Percentiles rank a stretch among this genome's conserved stretches.
Conservation (phyloP, 2,329 filamentous ascomycete species). For the Cercospora zeina region DNA sequence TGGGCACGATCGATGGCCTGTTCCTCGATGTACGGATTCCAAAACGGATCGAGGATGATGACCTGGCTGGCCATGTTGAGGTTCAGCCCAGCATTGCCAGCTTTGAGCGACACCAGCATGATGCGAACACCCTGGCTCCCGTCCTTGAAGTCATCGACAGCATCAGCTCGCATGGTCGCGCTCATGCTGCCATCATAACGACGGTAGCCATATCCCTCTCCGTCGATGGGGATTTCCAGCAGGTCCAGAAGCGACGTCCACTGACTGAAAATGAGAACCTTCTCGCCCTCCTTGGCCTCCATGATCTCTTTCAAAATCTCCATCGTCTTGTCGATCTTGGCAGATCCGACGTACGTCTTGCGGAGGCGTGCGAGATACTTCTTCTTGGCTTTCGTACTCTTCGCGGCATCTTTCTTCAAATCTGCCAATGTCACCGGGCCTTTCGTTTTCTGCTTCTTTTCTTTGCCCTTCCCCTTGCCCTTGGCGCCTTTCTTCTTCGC, state of each 20-base stretch:
- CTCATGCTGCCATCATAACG: constrained; percentile 79
- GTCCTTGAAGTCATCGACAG: constrained; percentile 68
- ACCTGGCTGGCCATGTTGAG: constrained; percentile 79
- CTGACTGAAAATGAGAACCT: constrained; percentile 79
- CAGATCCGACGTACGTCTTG: constrained; percentile 69
- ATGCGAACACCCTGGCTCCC: constrained; percentile 59
- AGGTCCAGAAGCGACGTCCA: constrained; percentile 79
- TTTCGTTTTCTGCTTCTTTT: constrained; percentile 38
- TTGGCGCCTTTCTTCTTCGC: constrained; percentile 21
- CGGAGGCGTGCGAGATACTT: constrained; percentile 69
- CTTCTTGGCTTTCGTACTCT: constrained; percentile 64
- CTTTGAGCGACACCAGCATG: constrained; percentile 77
- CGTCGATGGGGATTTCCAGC: constrained; percentile 68
- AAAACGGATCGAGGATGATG: constrained; percentile 89
- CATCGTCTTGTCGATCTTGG: constrained; percentile 70
- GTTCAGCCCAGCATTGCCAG: constrained; percentile 83
- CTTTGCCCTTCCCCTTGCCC: constrained; percentile 21
- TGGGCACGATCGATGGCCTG: constrained; percentile 89
- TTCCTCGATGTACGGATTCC: constrained; percentile 91
- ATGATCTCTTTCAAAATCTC: constrained; percentile 61
- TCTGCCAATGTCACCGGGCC: constrained; percentile 57
- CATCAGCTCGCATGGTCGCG: constrained; percentile 63
- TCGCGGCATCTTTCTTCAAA: constrained; percentile 66
- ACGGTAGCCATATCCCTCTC: constrained; percentile 59
- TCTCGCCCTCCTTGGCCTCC: constrained; percentile 58